A percentile compares a stretch with the other conserved stretches of the same genome.
Evolutionary conservation across 352 stramenopile species (phyloP).

Genomic region (Globisporangium canariense): DNA sequence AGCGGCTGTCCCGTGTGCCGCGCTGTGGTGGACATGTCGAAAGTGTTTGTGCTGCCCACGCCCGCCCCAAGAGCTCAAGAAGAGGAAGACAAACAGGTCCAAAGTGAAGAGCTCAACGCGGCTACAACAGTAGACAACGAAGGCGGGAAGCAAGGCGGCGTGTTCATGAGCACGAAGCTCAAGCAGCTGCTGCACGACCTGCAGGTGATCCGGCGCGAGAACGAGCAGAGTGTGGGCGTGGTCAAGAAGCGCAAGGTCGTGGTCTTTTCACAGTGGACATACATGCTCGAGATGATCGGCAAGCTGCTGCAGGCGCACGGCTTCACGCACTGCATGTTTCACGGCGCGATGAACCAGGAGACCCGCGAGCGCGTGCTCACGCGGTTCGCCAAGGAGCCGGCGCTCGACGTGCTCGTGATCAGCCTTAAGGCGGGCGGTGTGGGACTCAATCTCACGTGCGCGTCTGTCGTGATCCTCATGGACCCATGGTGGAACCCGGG

Average conservation of each 20-base stretch:
- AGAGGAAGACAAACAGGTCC: neutral
- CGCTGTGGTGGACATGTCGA: conserved; percentile 48
- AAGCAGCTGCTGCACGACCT: conserved; percentile 65
- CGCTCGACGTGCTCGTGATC: conserved; percentile 79
- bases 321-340: conserved; percentile 65
- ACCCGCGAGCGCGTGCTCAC: conserved; percentile 65
- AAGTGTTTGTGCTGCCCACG: conserved; percentile 51
- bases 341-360: conserved; percentile 70
- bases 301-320: conserved; percentile 41
- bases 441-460: conserved; percentile 89
- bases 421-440: conserved; percentile 88
- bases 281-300: conserved; percentile 84
- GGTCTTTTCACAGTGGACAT: conserved; percentile 90
- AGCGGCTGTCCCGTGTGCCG: conserved; percentile 78
- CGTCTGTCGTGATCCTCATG: conserved; percentile 86
- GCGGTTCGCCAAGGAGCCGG: conserved; percentile 53
- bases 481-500: conserved; percentile 94
- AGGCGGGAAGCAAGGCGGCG: conserved; percentile 3
- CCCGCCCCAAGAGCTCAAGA: conserved; percentile 17
- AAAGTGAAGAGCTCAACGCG: neutral
- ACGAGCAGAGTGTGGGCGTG: conserved; percentile 23
- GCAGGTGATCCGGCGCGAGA: conserved; percentile 49
- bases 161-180: conserved; percentile 73
- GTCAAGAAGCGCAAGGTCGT: conserved; percentile 72
- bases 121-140: neutral